Evolutionary conservation across 148 eudicot species (phyloP), one percentile per base, ranked within the genome.

Genomic region (Pharnaceum exiguum): DNA sequence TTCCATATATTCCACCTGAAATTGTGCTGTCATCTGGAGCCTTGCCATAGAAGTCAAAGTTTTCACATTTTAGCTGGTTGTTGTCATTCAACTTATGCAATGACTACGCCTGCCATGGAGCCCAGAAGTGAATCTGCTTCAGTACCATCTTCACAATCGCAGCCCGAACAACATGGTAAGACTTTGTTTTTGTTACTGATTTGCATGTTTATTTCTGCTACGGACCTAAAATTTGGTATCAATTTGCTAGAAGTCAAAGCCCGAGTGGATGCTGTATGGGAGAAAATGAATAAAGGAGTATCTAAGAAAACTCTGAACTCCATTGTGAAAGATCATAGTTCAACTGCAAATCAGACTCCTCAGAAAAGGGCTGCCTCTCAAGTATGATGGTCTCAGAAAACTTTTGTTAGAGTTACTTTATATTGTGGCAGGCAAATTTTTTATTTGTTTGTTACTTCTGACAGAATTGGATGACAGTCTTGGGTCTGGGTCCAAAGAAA

Each of bases 231-330:
- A 30, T 59, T 7, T 24, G 31, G 11, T 55, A 35, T 45, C 13
- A n/a, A 62, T 69, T 51, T 79, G 46, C 51, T 82, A 88, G 96
- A 93, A 56, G 71, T 77, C 70, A 81, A 85, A 72, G 86, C 87
- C 55, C 79, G 85, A 39, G 91, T 88, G 16, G 89, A 88, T 73
- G 95, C 86, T 65, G 77, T 85, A 19, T 93, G 99, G 96, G 73
- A 88, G 66, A 81, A 78, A 73, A 85, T 93, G 95, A 85, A 82
- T 50, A 93, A 93, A 80, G 99, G 99, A 52, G 79, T 85, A 55
- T 74, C 96, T 31, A 16, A 61, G 10, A 84, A 72, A 66, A 77
- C 86, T 36, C 71, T 73, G 26, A 74, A 88, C 51, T 81, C 83
- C 46, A 56, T 88, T 55, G 62, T 81, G 58, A 69, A 69, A 60